Percentiles rank a stretch among this genome's conserved stretches.
These are phyloP conservation scores for Pythium aristosporum DNA, from an alignment of 352 stramenopile species.

Conservation along the genomic window DNA sequence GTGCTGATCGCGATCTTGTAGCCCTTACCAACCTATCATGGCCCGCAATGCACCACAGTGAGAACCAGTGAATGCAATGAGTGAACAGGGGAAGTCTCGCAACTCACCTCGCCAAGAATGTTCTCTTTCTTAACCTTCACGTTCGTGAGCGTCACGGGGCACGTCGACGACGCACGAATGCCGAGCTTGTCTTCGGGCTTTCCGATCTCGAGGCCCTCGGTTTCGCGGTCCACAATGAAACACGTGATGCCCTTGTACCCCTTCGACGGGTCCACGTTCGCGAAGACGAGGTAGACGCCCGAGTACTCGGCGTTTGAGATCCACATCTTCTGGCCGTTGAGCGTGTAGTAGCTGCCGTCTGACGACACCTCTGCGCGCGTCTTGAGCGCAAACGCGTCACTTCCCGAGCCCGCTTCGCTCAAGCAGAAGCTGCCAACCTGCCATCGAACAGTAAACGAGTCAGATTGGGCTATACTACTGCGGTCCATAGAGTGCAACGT, in stretches of 20 bases:
- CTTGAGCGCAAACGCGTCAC: slow-evolving; percentile 95
- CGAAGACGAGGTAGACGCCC: slow-evolving; percentile 96
- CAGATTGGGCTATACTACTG: neutral
- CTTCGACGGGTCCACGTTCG: slow-evolving; percentile 89
- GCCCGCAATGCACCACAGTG: neutral
- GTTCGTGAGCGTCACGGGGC: slow-evolving; percentile 92
- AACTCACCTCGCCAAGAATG: slow-evolving; percentile 90
- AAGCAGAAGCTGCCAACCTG: slow-evolving; percentile 96
- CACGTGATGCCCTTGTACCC: slow-evolving; percentile 98
- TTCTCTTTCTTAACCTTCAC: slow-evolving; percentile 93
- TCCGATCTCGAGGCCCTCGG: slow-evolving; percentile 91
- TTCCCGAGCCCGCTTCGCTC: slow-evolving; percentile 92
- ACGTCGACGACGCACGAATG: slow-evolving; percentile 95
- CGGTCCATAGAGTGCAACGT: neutral
- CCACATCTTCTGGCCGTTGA: slow-evolving; percentile 97
- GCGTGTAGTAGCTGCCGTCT: slow-evolving; percentile 92
- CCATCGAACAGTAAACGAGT: neutral
- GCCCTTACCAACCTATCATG: slow-evolving; percentile 69
- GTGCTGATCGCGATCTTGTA: slow-evolving; percentile 99
- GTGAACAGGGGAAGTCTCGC: slow-evolving; percentile 1
- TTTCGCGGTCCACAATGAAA: slow-evolving; percentile 96
- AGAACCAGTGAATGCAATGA: no score
- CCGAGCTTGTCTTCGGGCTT: slow-evolving; percentile 97
- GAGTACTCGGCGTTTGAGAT: slow-evolving; percentile 97
- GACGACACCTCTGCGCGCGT: slow-evolving; percentile 85